Percentiles rank a stretch among this genome's conserved stretches.
Conservation (phyloP, 176 grass and related monocot genomes). For the Musa beccarii region DNA sequence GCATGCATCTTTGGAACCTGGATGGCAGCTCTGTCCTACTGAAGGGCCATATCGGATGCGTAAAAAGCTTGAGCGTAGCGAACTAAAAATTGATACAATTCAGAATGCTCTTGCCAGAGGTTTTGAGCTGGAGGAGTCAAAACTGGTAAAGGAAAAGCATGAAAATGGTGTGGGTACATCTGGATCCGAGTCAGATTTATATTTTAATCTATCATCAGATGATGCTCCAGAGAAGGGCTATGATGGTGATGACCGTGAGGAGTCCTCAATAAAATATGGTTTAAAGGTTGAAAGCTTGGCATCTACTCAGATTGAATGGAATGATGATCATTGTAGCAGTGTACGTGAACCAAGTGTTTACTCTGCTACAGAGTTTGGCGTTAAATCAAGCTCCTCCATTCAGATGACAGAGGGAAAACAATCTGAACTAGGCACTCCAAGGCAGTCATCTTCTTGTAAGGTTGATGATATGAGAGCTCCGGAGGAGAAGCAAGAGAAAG, state of each 20-base stretch:
- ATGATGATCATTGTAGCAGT: conserved; percentile 75
- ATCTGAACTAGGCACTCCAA: conserved; percentile 75
- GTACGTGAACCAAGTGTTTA: conserved; percentile 88
- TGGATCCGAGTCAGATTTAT: conserved; percentile 64
- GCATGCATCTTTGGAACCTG: conserved; percentile 49
- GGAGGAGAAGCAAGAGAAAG: conserved; percentile 83
- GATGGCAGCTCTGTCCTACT: conserved; percentile 78
- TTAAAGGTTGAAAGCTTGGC: conserved; percentile 51
- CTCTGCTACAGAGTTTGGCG: conserved; percentile 75
- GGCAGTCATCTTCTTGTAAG: conserved; percentile 47
- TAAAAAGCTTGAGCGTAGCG: conserved; percentile 87
- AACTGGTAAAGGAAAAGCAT: conserved; percentile 39
- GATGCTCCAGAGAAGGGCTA: conserved; percentile 40
- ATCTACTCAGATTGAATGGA: conserved; percentile 58
- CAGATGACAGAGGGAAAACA: conserved; percentile 63
- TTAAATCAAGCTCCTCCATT: conserved; percentile 74
- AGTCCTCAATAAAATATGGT: conserved; percentile 53
- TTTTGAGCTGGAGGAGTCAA: conserved; percentile 46
- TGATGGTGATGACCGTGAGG: conserved; percentile 54
- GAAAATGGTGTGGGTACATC: conserved; percentile 42
- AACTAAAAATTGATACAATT: conserved; percentile 91
- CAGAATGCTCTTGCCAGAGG: conserved; percentile 58
- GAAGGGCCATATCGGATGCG: conserved; percentile 99
- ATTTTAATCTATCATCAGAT: conserved; percentile 71
- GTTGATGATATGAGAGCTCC: conserved; percentile 54